These are phyloP conservation scores for Dalbergia oliveri DNA, from an alignment of 306 rosid genomes.

Conservation along the genomic window DNA sequence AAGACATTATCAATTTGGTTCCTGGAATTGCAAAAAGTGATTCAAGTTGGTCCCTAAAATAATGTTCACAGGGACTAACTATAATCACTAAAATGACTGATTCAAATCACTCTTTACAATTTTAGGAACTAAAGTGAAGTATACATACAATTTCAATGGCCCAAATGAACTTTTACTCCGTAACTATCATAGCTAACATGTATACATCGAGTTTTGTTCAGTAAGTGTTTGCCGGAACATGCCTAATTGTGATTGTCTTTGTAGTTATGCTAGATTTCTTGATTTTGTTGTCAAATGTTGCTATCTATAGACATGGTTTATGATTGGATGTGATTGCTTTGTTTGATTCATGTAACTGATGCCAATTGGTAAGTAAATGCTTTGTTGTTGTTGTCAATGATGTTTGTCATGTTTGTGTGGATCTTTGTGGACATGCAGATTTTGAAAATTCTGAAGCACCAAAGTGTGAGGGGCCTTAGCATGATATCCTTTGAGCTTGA, in stretches of 20 bases:
- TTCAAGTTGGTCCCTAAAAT: too few relatives aligned
- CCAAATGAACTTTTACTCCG: too few relatives aligned
- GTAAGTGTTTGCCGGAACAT: background rate
- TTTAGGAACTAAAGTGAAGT: too few relatives aligned
- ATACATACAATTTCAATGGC: too few relatives aligned
- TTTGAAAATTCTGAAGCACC: constrained; percentile 70
- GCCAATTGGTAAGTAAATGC: background rate
- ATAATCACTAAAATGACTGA: too few relatives aligned
- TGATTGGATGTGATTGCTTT: background rate
- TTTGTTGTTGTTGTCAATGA: background rate
- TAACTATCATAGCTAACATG: background rate
- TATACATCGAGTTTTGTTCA: background rate
- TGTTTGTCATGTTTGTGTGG: background rate
- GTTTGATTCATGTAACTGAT: background rate
- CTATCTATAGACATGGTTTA: background rate
- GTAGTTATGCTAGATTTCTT: background rate
- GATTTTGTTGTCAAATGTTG: background rate
- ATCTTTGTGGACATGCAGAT: constrained; percentile 63
- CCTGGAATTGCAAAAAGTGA: too few relatives aligned
- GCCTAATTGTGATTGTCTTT: background rate
- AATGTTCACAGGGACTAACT: too few relatives aligned
- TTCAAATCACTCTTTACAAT: too few relatives aligned
- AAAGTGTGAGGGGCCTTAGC: constrained; percentile 90
- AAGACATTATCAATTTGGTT: too few relatives aligned
- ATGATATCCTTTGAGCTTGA: constrained; percentile 87